Evolutionary conservation across 1,139 yeast genomes (phyloP).

Genomic region (Hanseniaspora gamundiae): DNA sequence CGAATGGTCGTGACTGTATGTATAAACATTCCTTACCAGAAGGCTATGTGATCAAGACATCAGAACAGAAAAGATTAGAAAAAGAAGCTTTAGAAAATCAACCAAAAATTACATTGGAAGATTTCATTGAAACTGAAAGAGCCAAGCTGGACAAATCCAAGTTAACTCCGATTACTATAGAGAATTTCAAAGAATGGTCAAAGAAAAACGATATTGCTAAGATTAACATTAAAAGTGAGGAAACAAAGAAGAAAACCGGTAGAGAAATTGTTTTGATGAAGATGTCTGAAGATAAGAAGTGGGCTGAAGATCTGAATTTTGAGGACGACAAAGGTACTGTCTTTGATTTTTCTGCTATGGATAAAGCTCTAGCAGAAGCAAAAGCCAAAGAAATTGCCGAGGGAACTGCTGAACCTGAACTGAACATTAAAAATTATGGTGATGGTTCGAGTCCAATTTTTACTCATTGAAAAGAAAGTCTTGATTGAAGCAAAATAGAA

Average conservation of each 20-base stretch:
- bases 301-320: constrained; percentile 35
- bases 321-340: constrained; percentile 40
- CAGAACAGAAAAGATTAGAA: constrained; percentile 87
- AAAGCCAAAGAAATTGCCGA: constrained; percentile 43
- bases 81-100: constrained; percentile 73
- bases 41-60: constrained; percentile 91
- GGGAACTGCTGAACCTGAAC: constrained; percentile 2
- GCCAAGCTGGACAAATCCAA: constrained; percentile 64
- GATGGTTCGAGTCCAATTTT: constrained; percentile 28
- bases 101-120: constrained; percentile 89
- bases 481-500: not conserved
- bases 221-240: constrained; percentile 44
- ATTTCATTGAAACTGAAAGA: constrained; percentile 89
- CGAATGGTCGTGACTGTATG: constrained; percentile 90
- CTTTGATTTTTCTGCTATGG: constrained; percentile 61
- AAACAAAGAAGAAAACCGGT: constrained; percentile 47
- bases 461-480: constrained; percentile 2
- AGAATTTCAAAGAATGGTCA: constrained; percentile 82
- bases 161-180: constrained; percentile 80
- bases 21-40: constrained; percentile 95
- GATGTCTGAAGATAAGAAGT: constrained; percentile 45
- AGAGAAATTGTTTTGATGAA: constrained; percentile 69
- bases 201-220: constrained; percentile 49
- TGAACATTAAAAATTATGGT: constrained; percentile 29
- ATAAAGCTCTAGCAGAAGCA: constrained; percentile 30